Conservation (phyloP, 2,329 filamentous ascomycete species). For the Verticillium nonalfalfae region DNA sequence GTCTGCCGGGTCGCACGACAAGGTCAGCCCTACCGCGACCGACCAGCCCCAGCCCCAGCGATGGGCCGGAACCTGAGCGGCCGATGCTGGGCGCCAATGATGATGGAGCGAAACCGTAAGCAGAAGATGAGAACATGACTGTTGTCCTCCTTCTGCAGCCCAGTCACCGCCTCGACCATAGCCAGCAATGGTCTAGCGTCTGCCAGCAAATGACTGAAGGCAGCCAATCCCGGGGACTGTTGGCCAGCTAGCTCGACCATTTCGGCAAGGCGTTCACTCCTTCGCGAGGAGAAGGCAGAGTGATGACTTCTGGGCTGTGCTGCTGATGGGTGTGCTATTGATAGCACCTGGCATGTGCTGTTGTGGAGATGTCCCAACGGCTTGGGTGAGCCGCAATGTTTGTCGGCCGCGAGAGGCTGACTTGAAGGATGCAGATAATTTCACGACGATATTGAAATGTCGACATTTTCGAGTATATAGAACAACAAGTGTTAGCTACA, state of each 20-base stretch:
- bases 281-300: neutral
- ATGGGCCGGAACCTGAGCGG: neutral
- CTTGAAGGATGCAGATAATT: neutral
- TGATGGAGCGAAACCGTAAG: neutral
- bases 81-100: neutral
- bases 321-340: neutral
- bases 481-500: neutral
- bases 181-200: neutral
- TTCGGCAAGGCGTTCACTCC: neutral
- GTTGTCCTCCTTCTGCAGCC: too few relatives aligned
- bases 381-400: neutral
- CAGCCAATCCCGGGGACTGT: neutral
- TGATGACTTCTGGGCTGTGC: neutral
- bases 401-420: neutral
- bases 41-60: neutral
- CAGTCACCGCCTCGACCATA: neutral
- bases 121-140: neutral
- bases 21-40: neutral
- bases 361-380: neutral
- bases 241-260: neutral
- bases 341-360: neutral
- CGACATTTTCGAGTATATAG: neutral
- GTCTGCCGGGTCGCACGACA: neutral
- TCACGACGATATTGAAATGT: neutral
- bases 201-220: neutral